Conservation (phyloP, 2,329 filamentous ascomycete species). For the Graphilbum sp. region DNA sequence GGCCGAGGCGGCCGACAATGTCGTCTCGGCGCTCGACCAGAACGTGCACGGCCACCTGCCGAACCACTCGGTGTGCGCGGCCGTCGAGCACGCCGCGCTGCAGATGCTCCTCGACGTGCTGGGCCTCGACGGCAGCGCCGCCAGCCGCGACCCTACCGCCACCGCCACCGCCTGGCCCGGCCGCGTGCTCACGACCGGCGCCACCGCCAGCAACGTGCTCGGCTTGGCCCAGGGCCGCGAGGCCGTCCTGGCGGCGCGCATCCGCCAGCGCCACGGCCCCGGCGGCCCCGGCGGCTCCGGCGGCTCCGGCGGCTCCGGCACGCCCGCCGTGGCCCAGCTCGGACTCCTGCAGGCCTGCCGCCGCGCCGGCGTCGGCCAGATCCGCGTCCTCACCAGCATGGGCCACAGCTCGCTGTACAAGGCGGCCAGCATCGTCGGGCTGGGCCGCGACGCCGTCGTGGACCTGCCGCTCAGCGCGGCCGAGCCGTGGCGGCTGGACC, state of each 20-base stretch:
- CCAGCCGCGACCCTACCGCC: conserved; percentile 18
- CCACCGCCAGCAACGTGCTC: conserved; percentile 66
- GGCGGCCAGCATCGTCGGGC: conserved; percentile 64
- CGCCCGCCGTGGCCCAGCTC: conserved; percentile 41
- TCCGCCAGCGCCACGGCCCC: no score
- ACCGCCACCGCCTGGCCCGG: conserved; percentile 35
- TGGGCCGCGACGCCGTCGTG: conserved; percentile 54
- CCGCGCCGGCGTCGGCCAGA: conserved; percentile 42
- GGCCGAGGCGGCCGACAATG: conserved; percentile 65
- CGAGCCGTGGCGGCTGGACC: conserved; percentile 53
- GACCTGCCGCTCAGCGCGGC: conserved; percentile 33
- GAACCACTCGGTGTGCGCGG: conserved; percentile 55
- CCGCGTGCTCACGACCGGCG: conserved; percentile 39
- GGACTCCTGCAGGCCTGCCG: conserved; percentile 54
- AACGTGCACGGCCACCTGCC: conserved; percentile 74
- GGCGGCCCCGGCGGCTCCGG: no score
- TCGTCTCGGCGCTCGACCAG: conserved; percentile 70
- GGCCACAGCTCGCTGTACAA: conserved; percentile 76
- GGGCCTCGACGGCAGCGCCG: conserved; percentile 23
- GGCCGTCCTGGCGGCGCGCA: conserved; percentile 29
- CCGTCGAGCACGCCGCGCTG: conserved; percentile 59
- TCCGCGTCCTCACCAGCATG: conserved; percentile 67
- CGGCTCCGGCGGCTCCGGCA: no score
- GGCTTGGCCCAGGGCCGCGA: conserved; percentile 55
- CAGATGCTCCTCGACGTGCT: conserved; percentile 53